phyloP scores from a whole-genome alignment of 192 early-diverging fungal genomes.

The Backusella westeae region DNA sequence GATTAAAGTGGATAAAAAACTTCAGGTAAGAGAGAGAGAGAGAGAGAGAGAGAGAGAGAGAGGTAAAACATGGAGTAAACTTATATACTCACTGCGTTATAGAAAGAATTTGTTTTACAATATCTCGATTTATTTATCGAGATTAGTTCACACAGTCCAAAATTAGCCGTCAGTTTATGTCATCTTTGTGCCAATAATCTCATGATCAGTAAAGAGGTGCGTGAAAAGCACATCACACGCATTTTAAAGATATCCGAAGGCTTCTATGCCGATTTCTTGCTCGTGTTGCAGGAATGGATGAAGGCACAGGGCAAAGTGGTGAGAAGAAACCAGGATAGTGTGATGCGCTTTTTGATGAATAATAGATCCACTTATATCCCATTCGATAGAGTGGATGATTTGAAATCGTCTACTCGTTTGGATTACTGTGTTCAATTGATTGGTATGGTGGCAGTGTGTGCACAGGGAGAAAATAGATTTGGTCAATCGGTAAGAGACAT shows the following conservation, averaged over 20 bases:
- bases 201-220: constrained; percentile 5
- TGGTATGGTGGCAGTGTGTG: constrained; percentile 19
- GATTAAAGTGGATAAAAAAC: constrained; percentile 15
- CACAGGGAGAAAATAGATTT: constrained; percentile 25
- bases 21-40: constrained; percentile 9
- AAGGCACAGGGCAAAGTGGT: constrained; percentile 20
- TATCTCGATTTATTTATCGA: constrained; percentile 22
- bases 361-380: constrained; percentile 16
- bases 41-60: too few species aligned
- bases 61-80: too few species aligned
- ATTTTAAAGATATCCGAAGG: constrained; percentile 13
- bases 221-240: constrained; percentile 17
- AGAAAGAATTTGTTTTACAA: constrained; percentile 22
- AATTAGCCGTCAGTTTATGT: neutral
- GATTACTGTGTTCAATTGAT: constrained; percentile 23
- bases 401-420: neutral
- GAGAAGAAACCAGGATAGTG: constrained; percentile 14
- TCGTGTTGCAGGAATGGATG: constrained; percentile 21
- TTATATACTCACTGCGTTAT: neutral
- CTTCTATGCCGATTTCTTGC: constrained; percentile 13
- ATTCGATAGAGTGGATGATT: constrained; percentile 12
- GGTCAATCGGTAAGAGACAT: constrained; percentile 23
- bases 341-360: constrained; percentile 25
- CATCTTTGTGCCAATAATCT: constrained; percentile 17
- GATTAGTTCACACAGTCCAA: neutral